Evolutionary conservation across 805 yeast genomes (phyloP), one percentile per base, ranked within the genome.

Genomic region (Kuraishia borneana): DNA sequence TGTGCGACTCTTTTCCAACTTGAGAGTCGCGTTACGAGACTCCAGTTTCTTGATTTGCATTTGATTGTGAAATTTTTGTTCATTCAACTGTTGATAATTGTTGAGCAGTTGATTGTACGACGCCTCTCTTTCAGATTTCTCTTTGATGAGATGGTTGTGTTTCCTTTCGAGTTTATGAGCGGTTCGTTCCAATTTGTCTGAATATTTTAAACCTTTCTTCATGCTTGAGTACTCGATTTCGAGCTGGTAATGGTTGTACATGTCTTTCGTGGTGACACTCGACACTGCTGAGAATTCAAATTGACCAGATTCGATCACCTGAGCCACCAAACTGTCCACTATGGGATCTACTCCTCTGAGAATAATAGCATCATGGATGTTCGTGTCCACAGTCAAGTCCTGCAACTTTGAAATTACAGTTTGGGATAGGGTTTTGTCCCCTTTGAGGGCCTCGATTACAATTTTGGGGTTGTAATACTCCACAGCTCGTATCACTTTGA

Each of bases 31-130:
- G 36, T 51, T 53, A 13, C 35, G 39, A 3, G 26, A 26, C 23
- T 38, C 37, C 16, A 52, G 35, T 18, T 46, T 46, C 21, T 38
- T 36, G 4, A 54, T 26, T 9, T 42, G 34, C 3, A 44, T 37
- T 27, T 47, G 49, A 35, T 51, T 47, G 34, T 48, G 48, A 39
- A 48, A 46, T 26, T 45, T 45, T 29, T 56, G 60, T 34, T 53
- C 59, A 36, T 52, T 54, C 33, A 54, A 32, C 38, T 55, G 59
- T 32, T 53, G 50, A 37, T 53, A 53, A 34, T 51, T 55, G 31
- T 47, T 45, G 16, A 50, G 37, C n/a, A 55, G 40, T 20, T 55
- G 55, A 9, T 43, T 45, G 34, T 54, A 54, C 21, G 35, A 42
- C 2, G 21, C 19, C 14, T 30, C 25, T 8, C 34, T 44, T 35